A percentile compares a stretch with the other conserved stretches of the same genome.
phyloP scores from a whole-genome alignment of 2,329 filamentous ascomycete species.

The Diaporthe citri region DNA sequence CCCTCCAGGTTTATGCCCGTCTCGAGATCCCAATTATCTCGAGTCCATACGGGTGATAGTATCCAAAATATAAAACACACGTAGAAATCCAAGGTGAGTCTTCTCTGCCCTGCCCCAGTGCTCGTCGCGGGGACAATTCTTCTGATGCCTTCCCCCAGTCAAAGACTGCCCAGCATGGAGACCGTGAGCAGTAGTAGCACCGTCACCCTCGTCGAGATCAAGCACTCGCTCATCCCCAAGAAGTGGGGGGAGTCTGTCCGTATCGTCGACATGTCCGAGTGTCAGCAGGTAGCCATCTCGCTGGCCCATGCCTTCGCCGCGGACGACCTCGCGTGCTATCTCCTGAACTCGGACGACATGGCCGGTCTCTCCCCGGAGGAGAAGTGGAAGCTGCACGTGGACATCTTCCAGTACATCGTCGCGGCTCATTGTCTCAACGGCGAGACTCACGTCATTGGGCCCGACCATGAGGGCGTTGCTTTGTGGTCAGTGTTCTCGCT shows the following conservation, averaged over 20 bases:
- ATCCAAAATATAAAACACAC: constrained; percentile 65
- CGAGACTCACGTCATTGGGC: constrained; percentile 79
- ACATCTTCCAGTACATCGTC: constrained; percentile 82
- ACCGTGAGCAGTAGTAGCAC: constrained; percentile 49
- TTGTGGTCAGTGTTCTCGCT: constrained; percentile 72
- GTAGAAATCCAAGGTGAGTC: constrained; percentile 41
- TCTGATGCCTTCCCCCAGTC: background rate
- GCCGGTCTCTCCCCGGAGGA: constrained; percentile 72
- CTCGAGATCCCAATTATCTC: constrained; percentile 67
- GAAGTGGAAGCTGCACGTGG: constrained; percentile 81
- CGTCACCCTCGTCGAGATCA: constrained; percentile 49
- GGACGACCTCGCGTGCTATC: constrained; percentile 81
- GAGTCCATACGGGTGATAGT: constrained; percentile 69
- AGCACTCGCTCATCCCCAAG: constrained; percentile 64
- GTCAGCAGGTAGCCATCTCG: constrained; percentile 77
- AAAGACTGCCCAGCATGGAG: constrained; percentile 56
- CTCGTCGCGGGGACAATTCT: background rate
- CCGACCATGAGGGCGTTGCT: constrained; percentile 82
- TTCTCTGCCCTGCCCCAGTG: background rate
- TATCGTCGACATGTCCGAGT: constrained; percentile 73
- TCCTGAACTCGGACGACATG: constrained; percentile 79
- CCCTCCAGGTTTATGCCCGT: constrained; percentile 69
- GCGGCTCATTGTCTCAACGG: constrained; percentile 82
- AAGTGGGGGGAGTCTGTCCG: constrained; percentile 71
- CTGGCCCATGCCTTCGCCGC: constrained; percentile 83